phyloP scores from a whole-genome alignment of 768 basidiomycete species.

The Trametes cubensis region DNA sequence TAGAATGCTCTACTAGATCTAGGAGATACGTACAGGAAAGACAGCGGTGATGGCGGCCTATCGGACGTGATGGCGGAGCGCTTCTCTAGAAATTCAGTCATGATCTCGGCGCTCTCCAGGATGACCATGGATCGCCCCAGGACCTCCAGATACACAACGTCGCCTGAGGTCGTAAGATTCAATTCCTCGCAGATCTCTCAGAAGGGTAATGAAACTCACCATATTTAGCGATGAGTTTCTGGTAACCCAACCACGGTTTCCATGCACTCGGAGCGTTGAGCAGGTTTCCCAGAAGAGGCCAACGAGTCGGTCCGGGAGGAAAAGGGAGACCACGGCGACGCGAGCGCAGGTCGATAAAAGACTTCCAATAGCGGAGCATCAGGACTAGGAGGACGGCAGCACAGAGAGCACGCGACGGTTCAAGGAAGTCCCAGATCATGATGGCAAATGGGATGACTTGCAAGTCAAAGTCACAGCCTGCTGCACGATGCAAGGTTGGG shows the following conservation, averaged over 20 bases:
- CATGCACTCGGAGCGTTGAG: neutral
- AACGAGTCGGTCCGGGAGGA: neutral
- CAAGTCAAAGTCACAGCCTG: too few relatives aligned
- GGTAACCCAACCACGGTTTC: neutral
- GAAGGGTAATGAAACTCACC: neutral
- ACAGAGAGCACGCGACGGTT: too few relatives aligned
- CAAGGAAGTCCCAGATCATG: too few relatives aligned
- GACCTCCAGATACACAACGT: conserved; percentile 7
- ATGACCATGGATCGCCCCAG: conserved; percentile 21
- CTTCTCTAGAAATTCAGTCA: conserved; percentile 34
- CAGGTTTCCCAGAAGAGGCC: conserved; percentile 3
- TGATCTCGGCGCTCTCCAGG: conserved; percentile 28
- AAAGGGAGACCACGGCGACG: neutral
- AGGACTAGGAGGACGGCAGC: too few relatives aligned
- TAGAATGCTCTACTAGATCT: neutral
- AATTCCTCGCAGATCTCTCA: neutral
- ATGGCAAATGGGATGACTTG: too few relatives aligned
- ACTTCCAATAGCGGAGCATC: too few relatives aligned
- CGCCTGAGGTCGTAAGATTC: neutral
- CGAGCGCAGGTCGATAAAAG: too few relatives aligned
- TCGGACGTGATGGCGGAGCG: conserved; percentile 34
- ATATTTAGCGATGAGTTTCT: neutral
- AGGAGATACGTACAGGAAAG: neutral
- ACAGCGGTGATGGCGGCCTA: conserved; percentile 8
- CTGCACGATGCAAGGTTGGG: too few relatives aligned